Percentiles rank a stretch among this genome's conserved stretches.
Conservation (phyloP, 2,329 filamentous ascomycete species). For the Cylindrodendrum hubeiense region DNA sequence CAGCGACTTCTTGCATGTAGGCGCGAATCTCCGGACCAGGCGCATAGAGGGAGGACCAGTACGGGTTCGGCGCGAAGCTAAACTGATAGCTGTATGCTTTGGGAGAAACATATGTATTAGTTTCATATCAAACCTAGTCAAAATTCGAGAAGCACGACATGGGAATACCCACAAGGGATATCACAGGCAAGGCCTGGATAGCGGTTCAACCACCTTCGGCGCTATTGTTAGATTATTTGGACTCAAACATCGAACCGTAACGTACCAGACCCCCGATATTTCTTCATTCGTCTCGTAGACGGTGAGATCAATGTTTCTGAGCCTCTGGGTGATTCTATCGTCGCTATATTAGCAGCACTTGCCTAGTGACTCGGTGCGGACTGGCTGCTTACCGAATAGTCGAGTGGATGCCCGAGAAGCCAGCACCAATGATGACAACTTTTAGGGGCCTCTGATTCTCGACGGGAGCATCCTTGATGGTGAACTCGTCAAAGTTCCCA, state of each 20-base stretch:
- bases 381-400: slow-evolving; percentile 16
- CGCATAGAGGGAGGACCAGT: background rate
- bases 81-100: background rate
- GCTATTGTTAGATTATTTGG: background rate
- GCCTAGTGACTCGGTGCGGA: background rate
- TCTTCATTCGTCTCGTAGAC: slow-evolving; percentile 25
- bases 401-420: slow-evolving; percentile 25
- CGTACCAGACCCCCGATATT: slow-evolving; percentile 22
- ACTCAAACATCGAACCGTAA: no score
- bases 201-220: slow-evolving; percentile 28
- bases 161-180: slow-evolving; percentile 21
- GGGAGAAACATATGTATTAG: no score
- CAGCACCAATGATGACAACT: slow-evolving; percentile 25
- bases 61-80: background rate
- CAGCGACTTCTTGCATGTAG: slow-evolving; percentile 4
- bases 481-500: no score
- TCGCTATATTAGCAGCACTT: no score
- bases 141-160: no score
- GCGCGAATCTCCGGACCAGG: background rate
- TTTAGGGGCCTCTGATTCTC: slow-evolving; percentile 26
- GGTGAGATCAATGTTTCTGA: slow-evolving; percentile 20
- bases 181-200: slow-evolving; percentile 29
- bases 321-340: slow-evolving; percentile 15
- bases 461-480: slow-evolving; percentile 14
- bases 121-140: no score